Conservation (phyloP, 768 basidiomycete genomes). For the Podaxis carcinomalis region DNA sequence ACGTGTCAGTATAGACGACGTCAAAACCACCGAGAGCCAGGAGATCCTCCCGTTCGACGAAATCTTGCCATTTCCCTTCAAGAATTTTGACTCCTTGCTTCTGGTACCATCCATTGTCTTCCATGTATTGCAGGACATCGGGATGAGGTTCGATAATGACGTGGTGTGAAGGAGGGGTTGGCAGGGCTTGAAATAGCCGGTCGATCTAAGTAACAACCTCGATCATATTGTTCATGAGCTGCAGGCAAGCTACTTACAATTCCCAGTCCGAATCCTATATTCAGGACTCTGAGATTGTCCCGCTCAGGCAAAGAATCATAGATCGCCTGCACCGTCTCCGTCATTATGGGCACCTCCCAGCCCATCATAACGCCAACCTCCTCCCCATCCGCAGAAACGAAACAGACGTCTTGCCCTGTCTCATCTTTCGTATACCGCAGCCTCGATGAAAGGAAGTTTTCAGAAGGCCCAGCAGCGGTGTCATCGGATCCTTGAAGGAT, state of each 20-base stretch:
- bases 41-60: constrained; percentile 56
- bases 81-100: constrained; percentile 74
- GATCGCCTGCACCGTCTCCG: constrained; percentile 66
- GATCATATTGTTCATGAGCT: background rate
- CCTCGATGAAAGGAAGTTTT: constrained; percentile 66
- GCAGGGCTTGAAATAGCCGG: constrained; percentile 65
- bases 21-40: constrained; percentile 74
- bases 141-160: constrained; percentile 94
- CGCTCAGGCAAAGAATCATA: constrained; percentile 47
- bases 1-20: constrained; percentile 88
- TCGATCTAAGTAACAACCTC: constrained; percentile 62
- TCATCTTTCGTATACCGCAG: constrained; percentile 67
- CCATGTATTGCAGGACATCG: constrained; percentile 84
- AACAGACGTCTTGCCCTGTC: constrained; percentile 79
- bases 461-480: constrained; percentile 58
- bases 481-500: constrained; percentile 47
- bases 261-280: constrained; percentile 92
- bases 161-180: constrained; percentile 61
- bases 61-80: constrained; percentile 95
- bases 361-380: constrained; percentile 99
- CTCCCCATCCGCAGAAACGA: constrained; percentile 58
- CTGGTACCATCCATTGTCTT: constrained; percentile 69
- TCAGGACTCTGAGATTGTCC: constrained; percentile 63
- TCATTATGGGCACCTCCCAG: constrained; percentile 91
- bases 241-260: constrained; percentile 49